phyloP scores from a whole-genome alignment of 148 eudicot species.

The Agrostemma githago region DNA sequence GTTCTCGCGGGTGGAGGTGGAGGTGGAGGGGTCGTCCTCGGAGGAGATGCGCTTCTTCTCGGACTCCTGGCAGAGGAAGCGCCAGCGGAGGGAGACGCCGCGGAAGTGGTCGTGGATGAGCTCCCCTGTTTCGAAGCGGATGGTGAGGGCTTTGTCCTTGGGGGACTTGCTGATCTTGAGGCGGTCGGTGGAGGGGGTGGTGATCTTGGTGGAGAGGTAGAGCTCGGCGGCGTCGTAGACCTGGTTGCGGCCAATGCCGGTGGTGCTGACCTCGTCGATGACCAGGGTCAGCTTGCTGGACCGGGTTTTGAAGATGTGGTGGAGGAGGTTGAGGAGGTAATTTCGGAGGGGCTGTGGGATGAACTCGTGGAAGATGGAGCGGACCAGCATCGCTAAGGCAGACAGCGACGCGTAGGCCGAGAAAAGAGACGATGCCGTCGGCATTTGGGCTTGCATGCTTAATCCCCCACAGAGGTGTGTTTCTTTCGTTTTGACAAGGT shows the following conservation, averaged over 20 bases:
- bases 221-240: constrained; percentile 46
- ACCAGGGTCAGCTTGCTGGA: constrained; percentile 39
- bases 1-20: neutral
- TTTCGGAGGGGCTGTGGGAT: constrained; percentile 30
- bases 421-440: constrained; percentile 41
- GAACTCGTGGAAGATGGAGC: constrained; percentile 45
- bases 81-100: constrained; percentile 36
- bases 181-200: constrained; percentile 35
- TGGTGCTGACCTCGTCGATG: constrained; percentile 34
- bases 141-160: constrained; percentile 36
- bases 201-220: constrained; percentile 44
- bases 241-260: constrained; percentile 39
- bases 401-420: constrained; percentile 60
- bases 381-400: constrained; percentile 36
- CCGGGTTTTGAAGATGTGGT: constrained; percentile 18
- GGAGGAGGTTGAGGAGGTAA: constrained; percentile 28
- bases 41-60: constrained; percentile 6
- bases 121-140: constrained; percentile 39
- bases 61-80: constrained; percentile 32
- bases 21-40: neutral
- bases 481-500: neutral
- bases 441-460: constrained; percentile 25
- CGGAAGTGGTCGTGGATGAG: constrained; percentile 30
- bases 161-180: constrained; percentile 43
- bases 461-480: constrained; percentile 21